Evolutionary conservation across 2,329 filamentous ascomycete genomes (phyloP).

Genomic region (Stachybotrys elegans): DNA sequence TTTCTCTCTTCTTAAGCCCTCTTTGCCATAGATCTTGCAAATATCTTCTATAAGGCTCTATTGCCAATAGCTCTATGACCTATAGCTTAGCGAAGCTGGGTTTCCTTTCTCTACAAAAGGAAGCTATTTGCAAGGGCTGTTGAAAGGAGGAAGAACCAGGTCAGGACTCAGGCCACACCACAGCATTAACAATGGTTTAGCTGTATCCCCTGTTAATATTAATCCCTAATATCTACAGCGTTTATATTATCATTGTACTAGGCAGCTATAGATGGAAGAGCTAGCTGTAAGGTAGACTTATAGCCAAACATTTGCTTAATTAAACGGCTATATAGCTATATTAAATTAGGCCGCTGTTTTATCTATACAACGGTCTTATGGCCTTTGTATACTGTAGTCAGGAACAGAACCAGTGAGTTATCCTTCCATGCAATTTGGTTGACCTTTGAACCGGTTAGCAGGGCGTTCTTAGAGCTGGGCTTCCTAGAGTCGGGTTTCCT

Average conservation of each 20-base stretch:
- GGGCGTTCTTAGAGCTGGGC: no score
- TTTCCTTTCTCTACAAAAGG: neutral
- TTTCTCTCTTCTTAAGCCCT: neutral
- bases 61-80: neutral
- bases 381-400: neutral
- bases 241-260: no score
- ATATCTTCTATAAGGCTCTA: neutral
- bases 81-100: neutral
- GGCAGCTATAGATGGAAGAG: no score
- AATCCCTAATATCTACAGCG: no score
- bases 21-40: neutral
- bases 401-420: constrained; percentile 1
- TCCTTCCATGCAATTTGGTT: constrained; percentile 1
- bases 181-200: no score
- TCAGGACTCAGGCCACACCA: no score
- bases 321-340: neutral
- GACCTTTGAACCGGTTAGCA: neutral
- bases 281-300: constrained; percentile 1
- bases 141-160: neutral
- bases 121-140: constrained; percentile 1
- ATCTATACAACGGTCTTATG: neutral
- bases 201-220: no score
- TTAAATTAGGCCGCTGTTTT: neutral
- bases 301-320: neutral
- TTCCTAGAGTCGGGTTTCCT: constrained; percentile 6